Evolutionary conservation across 495 filamentous ascomycete genomes (phyloP), one percentile per base, ranked within the genome.

Genomic region (Tuber calosporum): DNA sequence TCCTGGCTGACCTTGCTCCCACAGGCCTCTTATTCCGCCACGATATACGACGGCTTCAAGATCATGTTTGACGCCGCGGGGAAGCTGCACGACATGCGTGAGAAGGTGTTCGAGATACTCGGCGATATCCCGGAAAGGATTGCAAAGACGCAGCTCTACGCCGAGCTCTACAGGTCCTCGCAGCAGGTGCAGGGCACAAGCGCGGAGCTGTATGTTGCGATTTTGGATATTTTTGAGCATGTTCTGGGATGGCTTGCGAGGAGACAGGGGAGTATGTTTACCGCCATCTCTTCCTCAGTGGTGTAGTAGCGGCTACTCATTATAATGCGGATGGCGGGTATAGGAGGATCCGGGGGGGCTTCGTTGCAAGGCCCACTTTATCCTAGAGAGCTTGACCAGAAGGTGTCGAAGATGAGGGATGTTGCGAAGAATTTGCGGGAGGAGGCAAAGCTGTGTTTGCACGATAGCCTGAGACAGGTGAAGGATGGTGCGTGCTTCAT

Each of bases 81-180:
- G 53, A 62, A 62, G 26, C 53, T 62, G 26, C 53, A 62, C 11
- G 30, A 17, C 13, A 26, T 62, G 15, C 53, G 53, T 4, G 53
- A 62, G 53, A 62, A 62, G 53, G 53, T 62, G 53, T 62, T 62
- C 26, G 53, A 62, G 30, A 62, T 62, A 34, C 53, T 62, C 26
- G 53, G 53, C 4, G 53, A 62, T 26, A 62, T 62, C 53, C 53
- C 53, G 3, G 53, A 62, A 11, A 62, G 53, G 26, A 62, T 62
- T 62, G 53, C 53, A 3, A 62, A 62, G 26, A 62, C 53, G 2
- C 53, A 62, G 53, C 11, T 62, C 13, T 62, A 62, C 30, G 26
- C 53, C 15, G 53, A 62, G 53, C 53, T 62, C 53, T 62, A 62
- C 53, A 26, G 53, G 3, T 62, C 53, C 34, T 62, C 53, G 26